Evolutionary conservation across 768 basidiomycete species (phyloP).

Genomic region (Saitozyma sp.): DNA sequence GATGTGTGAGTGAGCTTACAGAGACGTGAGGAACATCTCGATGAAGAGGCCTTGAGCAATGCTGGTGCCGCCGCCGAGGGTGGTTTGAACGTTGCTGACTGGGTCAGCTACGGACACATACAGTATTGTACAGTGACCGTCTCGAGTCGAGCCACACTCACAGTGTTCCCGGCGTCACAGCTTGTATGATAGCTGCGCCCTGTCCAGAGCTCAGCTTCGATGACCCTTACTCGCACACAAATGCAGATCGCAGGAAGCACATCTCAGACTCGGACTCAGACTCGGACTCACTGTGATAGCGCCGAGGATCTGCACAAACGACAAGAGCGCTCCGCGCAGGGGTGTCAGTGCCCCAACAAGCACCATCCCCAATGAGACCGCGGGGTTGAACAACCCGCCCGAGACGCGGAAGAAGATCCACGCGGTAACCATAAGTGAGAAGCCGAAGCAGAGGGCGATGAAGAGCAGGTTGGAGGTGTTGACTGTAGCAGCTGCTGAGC

Average conservation of each 20-base stretch:
- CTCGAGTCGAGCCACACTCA: constrained; percentile 6
- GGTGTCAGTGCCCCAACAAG: constrained; percentile 53
- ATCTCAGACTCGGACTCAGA: not conserved
- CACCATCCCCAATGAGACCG: constrained; percentile 52
- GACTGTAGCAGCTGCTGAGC: constrained; percentile 35
- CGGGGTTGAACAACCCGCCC: constrained; percentile 54
- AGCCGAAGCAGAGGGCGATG: constrained; percentile 50
- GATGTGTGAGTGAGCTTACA: constrained; percentile 20
- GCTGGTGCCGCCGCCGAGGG: constrained; percentile 42
- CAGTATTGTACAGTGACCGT: too few species aligned
- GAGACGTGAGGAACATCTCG: constrained; percentile 53
- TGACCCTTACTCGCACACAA: not conserved
- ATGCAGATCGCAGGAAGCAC: not conserved
- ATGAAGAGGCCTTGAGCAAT: constrained; percentile 52
- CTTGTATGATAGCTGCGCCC: constrained; percentile 48
- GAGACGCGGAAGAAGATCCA: constrained; percentile 54
- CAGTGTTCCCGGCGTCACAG: constrained; percentile 49
- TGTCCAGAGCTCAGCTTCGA: not conserved
- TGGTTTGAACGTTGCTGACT: constrained; percentile 35
- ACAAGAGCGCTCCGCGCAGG: constrained; percentile 49
- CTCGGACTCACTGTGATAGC: constrained; percentile 45
- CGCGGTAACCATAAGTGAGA: constrained; percentile 51
- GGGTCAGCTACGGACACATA: not conserved
- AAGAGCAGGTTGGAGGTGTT: constrained; percentile 49
- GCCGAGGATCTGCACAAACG: constrained; percentile 50